Conservation (phyloP, 306 rosid species). For the Medicago ruthenica region DNA sequence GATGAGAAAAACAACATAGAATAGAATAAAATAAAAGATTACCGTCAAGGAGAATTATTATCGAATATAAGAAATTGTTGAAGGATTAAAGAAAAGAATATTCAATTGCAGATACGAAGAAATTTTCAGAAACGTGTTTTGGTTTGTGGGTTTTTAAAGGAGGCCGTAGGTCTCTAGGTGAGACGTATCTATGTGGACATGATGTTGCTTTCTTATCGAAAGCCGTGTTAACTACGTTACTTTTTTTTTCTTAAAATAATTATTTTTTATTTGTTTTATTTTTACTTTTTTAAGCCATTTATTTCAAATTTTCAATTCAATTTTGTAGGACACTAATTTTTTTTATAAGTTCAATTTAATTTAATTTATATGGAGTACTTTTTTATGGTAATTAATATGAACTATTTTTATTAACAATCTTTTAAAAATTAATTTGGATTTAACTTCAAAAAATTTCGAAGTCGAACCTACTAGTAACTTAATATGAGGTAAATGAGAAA, state of each 20-base stretch:
- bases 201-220: neutral
- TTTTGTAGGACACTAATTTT: too few species aligned
- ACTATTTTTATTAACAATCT: too few species aligned
- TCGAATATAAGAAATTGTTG: neutral
- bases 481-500: too few species aligned
- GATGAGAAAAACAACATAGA: neutral
- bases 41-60: neutral
- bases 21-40: neutral
- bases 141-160: neutral
- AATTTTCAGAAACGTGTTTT: neutral
- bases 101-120: neutral
- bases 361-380: too few species aligned
- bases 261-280: too few species aligned
- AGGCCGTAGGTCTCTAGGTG: neutral
- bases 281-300: too few species aligned
- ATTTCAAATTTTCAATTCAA: too few species aligned
- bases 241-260: neutral
- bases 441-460: too few species aligned
- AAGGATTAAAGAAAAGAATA: slow-evolving; percentile 4
- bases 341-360: too few species aligned
- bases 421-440: too few species aligned
- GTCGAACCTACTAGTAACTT: too few species aligned
- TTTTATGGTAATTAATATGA: too few species aligned
- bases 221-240: neutral
- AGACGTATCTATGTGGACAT: slow-evolving; percentile 1